Evolutionary conservation across 2,329 filamentous ascomycete genomes (phyloP).

Genomic region (Geosmithia putterillii): DNA sequence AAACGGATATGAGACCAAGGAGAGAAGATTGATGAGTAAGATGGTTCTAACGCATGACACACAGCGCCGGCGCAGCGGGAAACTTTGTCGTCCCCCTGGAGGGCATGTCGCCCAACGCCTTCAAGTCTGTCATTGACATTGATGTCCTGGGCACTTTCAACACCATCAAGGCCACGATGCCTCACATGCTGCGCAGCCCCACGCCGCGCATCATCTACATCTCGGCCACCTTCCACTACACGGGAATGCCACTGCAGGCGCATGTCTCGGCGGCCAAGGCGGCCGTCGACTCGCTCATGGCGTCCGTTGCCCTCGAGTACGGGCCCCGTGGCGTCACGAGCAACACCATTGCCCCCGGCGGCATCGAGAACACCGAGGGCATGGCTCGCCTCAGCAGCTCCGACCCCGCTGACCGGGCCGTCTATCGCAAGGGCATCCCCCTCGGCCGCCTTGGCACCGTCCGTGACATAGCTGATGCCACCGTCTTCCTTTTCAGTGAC

Average conservation of each 20-base stretch:
- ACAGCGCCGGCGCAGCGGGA: slow-evolving; percentile 80
- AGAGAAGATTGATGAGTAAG: background rate
- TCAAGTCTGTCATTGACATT: slow-evolving; percentile 94
- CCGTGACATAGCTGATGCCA: slow-evolving; percentile 85
- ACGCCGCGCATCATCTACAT: slow-evolving; percentile 76
- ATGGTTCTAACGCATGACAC: background rate
- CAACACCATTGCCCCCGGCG: slow-evolving; percentile 82
- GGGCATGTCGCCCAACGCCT: slow-evolving; percentile 74
- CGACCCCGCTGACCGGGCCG: slow-evolving; percentile 15
- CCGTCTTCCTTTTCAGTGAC: slow-evolving; percentile 78
- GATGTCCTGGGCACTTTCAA: slow-evolving; percentile 91
- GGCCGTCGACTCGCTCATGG: slow-evolving; percentile 73
- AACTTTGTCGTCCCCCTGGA: slow-evolving; percentile 87
- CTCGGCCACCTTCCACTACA: slow-evolving; percentile 85
- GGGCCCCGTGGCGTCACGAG: slow-evolving; percentile 77
- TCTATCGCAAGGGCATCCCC: slow-evolving; percentile 43
- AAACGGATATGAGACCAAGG: background rate
- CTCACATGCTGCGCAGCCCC: slow-evolving; percentile 68
- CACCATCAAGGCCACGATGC: slow-evolving; percentile 83
- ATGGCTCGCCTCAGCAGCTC: slow-evolving; percentile 48
- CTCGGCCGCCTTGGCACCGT: slow-evolving; percentile 66
- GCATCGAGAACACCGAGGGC: slow-evolving; percentile 76
- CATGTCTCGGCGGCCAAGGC: slow-evolving; percentile 92
- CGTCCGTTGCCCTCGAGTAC: slow-evolving; percentile 74
- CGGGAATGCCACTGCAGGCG: slow-evolving; percentile 70